Evolutionary conservation across 2,329 filamentous ascomycete genomes (phyloP).

Genomic region (Zarea fungicola): DNA sequence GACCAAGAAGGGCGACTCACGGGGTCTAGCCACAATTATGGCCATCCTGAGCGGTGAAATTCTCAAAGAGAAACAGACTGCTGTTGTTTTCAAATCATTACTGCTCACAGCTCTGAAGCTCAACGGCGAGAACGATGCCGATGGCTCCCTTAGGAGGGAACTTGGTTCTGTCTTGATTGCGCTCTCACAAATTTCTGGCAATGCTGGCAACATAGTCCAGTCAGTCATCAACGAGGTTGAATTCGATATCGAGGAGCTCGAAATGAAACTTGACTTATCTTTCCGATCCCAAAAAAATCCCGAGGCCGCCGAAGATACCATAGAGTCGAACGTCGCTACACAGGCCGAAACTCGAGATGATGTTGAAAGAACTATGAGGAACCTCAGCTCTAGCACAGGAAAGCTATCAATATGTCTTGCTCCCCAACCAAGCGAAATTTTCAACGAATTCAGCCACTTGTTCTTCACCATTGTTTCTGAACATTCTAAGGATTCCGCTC

Average conservation of each 20-base stretch:
- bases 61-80: conserved; percentile 57
- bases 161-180: conserved; percentile 63
- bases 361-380: conserved; percentile 34
- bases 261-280: conserved; percentile 67
- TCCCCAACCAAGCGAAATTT: conserved; percentile 45
- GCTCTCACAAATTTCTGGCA: conserved; percentile 55
- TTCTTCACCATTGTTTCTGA: conserved; percentile 51
- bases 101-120: conserved; percentile 56
- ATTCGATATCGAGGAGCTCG: conserved; percentile 68
- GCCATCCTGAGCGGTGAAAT: conserved; percentile 55
- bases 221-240: conserved; percentile 61
- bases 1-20: conserved; percentile 53
- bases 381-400: conserved; percentile 32
- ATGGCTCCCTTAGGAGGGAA: conserved; percentile 54
- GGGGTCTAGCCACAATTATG: conserved; percentile 54
- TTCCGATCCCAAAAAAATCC: conserved; percentile 54
- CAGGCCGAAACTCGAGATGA: conserved; percentile 30
- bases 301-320: conserved; percentile 45
- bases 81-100: conserved; percentile 61
- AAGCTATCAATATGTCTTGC: conserved; percentile 48
- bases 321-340: conserved; percentile 21
- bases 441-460: conserved; percentile 53
- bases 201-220: conserved; percentile 58
- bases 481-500: conserved; percentile 31
- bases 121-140: conserved; percentile 47